Conservation (phyloP, 371 early-diverging fungal genomes). For the Nematocida homosporus region DNA sequence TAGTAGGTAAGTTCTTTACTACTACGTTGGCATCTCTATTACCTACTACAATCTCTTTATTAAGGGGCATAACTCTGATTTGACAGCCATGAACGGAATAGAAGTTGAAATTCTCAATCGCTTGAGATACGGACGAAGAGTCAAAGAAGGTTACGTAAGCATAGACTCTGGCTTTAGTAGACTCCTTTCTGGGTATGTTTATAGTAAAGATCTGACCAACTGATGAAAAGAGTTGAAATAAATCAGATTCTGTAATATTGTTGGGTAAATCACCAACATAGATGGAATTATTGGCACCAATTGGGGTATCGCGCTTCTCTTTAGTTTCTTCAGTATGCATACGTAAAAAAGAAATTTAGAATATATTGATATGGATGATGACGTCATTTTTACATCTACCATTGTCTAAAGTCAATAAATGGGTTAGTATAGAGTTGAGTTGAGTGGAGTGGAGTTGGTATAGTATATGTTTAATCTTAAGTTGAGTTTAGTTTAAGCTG, state of each 20-base stretch:
- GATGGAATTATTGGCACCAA: constrained; percentile 40
- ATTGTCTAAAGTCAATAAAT: no score
- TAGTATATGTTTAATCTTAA: no score
- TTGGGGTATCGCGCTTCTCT: constrained; percentile 26
- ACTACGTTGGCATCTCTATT: constrained; percentile 81
- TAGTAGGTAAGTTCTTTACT: constrained; percentile 85
- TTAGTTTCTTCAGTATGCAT: no score
- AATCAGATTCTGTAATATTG: constrained; percentile 60
- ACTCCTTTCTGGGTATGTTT: constrained; percentile 49
- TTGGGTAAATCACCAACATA: constrained; percentile 65
- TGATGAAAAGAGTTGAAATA: constrained; percentile 60
- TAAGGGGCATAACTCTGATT: constrained; percentile 59
- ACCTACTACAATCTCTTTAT: constrained; percentile 42
- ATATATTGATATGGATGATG: no score
- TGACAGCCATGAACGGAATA: constrained; percentile 58
- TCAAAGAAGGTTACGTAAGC: constrained; percentile 65
- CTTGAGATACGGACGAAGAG: constrained; percentile 55
- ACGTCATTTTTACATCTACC: no score
- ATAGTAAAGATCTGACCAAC: constrained; percentile 53
- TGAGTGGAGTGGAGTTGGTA: no score
- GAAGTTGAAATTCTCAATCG: constrained; percentile 63
- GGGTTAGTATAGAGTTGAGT: no score
- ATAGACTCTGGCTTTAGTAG: not conserved
- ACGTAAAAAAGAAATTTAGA: no score
- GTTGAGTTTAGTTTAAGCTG: no score